Conservation (phyloP, 805 yeast species). For the Spathaspora boniae region DNA sequence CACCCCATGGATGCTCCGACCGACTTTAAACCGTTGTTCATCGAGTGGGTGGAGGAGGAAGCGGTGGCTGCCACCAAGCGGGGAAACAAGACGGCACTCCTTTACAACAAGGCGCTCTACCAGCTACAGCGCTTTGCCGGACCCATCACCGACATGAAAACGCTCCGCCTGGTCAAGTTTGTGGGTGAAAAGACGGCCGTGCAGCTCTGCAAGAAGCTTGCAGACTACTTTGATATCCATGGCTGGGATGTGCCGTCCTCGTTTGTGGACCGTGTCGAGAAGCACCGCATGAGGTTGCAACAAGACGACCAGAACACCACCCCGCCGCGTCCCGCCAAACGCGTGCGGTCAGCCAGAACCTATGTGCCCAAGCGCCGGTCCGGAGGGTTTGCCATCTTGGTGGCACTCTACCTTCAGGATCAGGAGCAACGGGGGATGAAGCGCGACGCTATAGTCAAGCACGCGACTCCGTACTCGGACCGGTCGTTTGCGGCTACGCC, state of each 20-base stretch:
- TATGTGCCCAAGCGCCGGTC: constrained; percentile 74
- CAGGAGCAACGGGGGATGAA: constrained; percentile 52
- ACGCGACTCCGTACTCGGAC: constrained; percentile 56
- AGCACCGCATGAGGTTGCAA: constrained; percentile 5
- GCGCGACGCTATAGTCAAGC: constrained; percentile 52
- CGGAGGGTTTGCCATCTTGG: constrained; percentile 80
- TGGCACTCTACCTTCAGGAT: constrained; percentile 55
- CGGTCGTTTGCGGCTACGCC: constrained; percentile 59
- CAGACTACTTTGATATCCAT: constrained; percentile 53
- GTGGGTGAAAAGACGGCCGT: constrained; percentile 71
- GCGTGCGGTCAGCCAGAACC: constrained; percentile 12
- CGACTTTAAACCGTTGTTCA: constrained; percentile 35
- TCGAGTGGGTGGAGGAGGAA: constrained; percentile 57
- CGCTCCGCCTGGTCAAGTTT: constrained; percentile 56
- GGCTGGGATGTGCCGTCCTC: constrained; percentile 44
- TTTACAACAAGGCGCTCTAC: constrained; percentile 55
- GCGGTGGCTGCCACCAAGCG: constrained; percentile 41
- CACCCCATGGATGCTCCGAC: neutral
- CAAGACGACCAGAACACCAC: neutral
- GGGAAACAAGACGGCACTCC: constrained; percentile 50
- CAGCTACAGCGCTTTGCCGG: constrained; percentile 44
- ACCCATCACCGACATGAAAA: constrained; percentile 51
- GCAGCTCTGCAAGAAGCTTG: constrained; percentile 44
- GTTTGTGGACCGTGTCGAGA: constrained; percentile 15
- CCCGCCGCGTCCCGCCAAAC: constrained; percentile 12